Evolutionary conservation across 176 grass and related monocot genomes (phyloP).

Genomic region (Phoenix roebelenii): DNA sequence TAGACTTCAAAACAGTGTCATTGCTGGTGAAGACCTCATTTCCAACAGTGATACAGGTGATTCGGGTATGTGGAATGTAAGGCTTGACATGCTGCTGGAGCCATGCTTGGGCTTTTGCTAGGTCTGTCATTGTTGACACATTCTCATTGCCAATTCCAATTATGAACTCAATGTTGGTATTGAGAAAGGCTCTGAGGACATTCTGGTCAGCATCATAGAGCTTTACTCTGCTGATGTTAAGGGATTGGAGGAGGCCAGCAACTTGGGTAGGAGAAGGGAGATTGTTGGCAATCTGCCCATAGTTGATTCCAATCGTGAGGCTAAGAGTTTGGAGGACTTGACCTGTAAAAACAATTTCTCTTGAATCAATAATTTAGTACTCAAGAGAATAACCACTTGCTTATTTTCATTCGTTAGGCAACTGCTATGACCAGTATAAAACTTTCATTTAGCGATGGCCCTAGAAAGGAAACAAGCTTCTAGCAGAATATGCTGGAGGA

Average conservation of each 20-base stretch:
- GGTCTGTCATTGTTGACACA: constrained; percentile 4
- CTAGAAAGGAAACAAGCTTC: too few relatives aligned
- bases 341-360: too few relatives aligned
- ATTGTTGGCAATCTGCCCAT: constrained; percentile 13
- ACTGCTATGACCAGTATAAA: too few relatives aligned
- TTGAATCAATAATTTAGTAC: too few relatives aligned
- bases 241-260: constrained; percentile 2
- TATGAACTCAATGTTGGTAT: constrained; percentile 1
- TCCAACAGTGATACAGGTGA: constrained; percentile 8
- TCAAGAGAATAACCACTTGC: too few relatives aligned
- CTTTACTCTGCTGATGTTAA: constrained; percentile 12
- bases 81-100: constrained; percentile 5
- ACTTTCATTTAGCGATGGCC: too few relatives aligned
- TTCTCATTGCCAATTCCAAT: constrained; percentile 16
- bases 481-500: too few relatives aligned
- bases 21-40: constrained; percentile 8
- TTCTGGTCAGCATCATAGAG: constrained; percentile 13
- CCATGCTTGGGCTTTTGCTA: not conserved
- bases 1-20: constrained; percentile 4
- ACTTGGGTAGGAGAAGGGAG: constrained; percentile 4
- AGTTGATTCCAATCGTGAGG: constrained; percentile 1
- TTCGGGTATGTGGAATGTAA: not conserved
- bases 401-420: too few relatives aligned
- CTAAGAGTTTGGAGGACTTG: too few relatives aligned
- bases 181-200: constrained; percentile 4